Conservation (phyloP, 176 grass and related monocot genomes). For the Musa beccarii region DNA sequence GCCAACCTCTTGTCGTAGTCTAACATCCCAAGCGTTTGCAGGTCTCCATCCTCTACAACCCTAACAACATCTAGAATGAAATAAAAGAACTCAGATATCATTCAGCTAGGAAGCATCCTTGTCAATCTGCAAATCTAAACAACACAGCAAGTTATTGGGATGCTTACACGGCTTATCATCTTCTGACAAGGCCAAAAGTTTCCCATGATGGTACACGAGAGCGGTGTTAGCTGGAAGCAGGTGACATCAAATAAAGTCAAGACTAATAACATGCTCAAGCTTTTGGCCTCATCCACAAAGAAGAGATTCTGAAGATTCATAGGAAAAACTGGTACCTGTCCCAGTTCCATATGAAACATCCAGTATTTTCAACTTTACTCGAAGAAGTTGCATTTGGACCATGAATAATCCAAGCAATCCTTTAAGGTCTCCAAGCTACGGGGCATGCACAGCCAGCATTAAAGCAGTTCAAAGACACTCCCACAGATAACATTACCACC, state of each 20-base stretch:
- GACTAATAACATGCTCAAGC: background rate
- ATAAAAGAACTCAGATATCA: background rate
- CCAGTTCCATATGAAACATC: slow-evolving; percentile 77
- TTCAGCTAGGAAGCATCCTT: background rate
- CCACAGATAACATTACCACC: background rate
- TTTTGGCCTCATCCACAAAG: background rate
- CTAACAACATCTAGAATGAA: slow-evolving; percentile 61
- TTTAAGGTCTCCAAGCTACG: slow-evolving; percentile 84
- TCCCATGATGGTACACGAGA: slow-evolving; percentile 90
- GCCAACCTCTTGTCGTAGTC: slow-evolving; percentile 89
- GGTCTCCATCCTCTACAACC: slow-evolving; percentile 94
- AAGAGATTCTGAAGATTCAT: background rate
- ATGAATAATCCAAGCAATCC: slow-evolving; percentile 92
- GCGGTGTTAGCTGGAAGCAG: slow-evolving; percentile 68
- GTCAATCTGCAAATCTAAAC: slow-evolving; percentile 29
- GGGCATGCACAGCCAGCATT: slow-evolving; percentile 12
- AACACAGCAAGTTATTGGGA: background rate
- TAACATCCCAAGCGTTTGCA: slow-evolving; percentile 88
- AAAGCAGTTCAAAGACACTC: background rate
- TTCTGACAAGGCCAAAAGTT: slow-evolving; percentile 84
- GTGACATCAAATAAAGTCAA: background rate
- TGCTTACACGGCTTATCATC: slow-evolving; percentile 91
- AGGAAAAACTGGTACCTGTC: slow-evolving; percentile 50
- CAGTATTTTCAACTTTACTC: slow-evolving; percentile 65
- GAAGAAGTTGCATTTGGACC: slow-evolving; percentile 76